Base-by-base conservation (phyloP, 495 filamentous ascomycete genomes). In the Talaromyces thailandensis region DNA sequence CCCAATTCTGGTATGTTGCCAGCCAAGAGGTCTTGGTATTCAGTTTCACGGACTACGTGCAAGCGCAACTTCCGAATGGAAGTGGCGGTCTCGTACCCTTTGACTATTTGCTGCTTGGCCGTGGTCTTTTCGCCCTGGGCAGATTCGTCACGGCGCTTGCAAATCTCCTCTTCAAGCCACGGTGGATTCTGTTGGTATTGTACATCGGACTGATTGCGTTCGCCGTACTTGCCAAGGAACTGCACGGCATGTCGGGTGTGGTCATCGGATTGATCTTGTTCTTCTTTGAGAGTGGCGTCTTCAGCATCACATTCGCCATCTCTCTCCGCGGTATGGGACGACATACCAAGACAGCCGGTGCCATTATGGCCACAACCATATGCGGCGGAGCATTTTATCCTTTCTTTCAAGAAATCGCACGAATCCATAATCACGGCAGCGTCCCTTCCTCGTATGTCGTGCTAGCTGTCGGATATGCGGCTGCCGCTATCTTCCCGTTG, bases 1-100 rank as follows among this genome's bases (percentile, higher is more conserved):
- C 82, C 1, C 82, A 86, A 63, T 87, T 86, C 63, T 82, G 82
- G 71, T 90, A 89, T 64, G 81, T 86, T 8, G 87, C 84, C 0
- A 84, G 77, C 2, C 87, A 90, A 68, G 87, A 90, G 70, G 75
- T 81, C 8, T 67, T 87, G 11, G 74, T 79, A 4, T 76, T 74
- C 8, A 71, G 71, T 21, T 79, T 84, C 43, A 67, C 69, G 16
- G 63, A 65, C 2, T 85, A 81, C 52, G 65, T 86, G 18, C 21
- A 58, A 5, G 37, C 60, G 12, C 71, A 73, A 21, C 64, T 73
- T 16, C 75, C 79, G 3, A 28, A 62, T 51, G 24, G 16, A 58
- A 37, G 64, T 4, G 66, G 73, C 6, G 60, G 62, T 6, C 67
- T 81, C 2, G 24, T 40, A 2, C 37, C 75, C 1, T 81, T 80